phyloP scores from a whole-genome alignment of 1,284 basidiomycete genomes.

The Austroboletus niveus region DNA sequence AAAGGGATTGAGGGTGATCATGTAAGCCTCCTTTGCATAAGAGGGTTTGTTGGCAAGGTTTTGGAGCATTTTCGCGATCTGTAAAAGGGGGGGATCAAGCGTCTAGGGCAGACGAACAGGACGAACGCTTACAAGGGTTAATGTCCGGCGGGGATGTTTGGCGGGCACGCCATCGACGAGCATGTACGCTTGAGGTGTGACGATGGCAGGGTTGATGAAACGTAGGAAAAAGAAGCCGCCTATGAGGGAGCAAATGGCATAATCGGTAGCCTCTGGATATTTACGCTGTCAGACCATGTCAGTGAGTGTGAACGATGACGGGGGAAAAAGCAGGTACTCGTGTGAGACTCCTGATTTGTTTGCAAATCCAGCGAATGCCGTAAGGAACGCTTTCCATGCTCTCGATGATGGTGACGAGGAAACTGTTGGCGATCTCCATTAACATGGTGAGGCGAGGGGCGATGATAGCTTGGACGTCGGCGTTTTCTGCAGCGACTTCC shows the following conservation, averaged over 20 bases:
- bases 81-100: slow-evolving; percentile 4
- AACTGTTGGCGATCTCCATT: slow-evolving; percentile 98
- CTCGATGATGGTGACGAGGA: slow-evolving; percentile 97
- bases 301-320: slow-evolving; percentile 6
- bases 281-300: slow-evolving; percentile 66
- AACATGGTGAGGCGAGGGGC: slow-evolving; percentile 95
- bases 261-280: slow-evolving; percentile 97
- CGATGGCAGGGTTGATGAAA: slow-evolving; percentile 99
- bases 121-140: slow-evolving; percentile 74
- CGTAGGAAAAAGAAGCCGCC: slow-evolving; percentile 99
- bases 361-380: slow-evolving; percentile 99
- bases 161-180: slow-evolving; percentile 96
- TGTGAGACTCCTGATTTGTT: slow-evolving; percentile 96
- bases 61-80: slow-evolving; percentile 99
- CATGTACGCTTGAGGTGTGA: slow-evolving; percentile 99
- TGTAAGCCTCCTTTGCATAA: slow-evolving; percentile 97
- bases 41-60: slow-evolving; percentile 99
- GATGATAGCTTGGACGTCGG: slow-evolving; percentile 96
- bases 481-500: slow-evolving; percentile 89
- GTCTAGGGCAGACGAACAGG: background rate
- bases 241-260: slow-evolving; percentile 96
- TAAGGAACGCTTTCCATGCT: slow-evolving; percentile 98
- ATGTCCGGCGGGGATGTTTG: slow-evolving; percentile 92
- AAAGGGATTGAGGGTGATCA: slow-evolving; percentile 98
- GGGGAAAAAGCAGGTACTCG: slow-evolving; percentile 50